Evolutionary conservation across 1,139 yeast species (phyloP), one percentile per base, ranked within the genome.

Genomic region (Saccharomyces hybrid): DNA sequence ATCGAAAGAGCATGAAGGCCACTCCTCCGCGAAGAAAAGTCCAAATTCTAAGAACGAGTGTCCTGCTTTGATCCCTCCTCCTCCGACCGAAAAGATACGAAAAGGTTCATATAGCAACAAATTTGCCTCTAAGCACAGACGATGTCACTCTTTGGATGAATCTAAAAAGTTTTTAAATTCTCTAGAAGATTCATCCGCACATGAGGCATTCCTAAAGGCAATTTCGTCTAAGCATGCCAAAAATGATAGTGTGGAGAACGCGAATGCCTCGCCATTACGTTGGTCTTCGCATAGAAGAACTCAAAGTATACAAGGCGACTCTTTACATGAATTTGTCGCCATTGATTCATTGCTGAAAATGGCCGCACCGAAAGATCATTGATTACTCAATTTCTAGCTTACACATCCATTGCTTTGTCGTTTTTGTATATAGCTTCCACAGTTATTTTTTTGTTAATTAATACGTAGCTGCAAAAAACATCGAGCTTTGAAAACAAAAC

Each of bases 1-100:
- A 46, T 78, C 76, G 55, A 66, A 71, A 48, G 76, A 75, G 1
- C 72, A 75, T 29, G 32, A 20, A 20, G 23, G 23, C 23, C 23
- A 20, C 23, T 20, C 4, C 4, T 20, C 23, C 23, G 23, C 23
- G 23, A 20, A 20, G 23, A 20, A 20, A 20, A 20, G 4, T 3
- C 4, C 23, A 20, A 20, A 20, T 20, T 20, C 23, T 20, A 20
- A 3, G 4, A 2, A 8, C n/a, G 4, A 9, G 25, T 23, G 0
- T 20, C 23, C 23, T 3, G 44, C 26, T 38, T 16, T 38, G 6
- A 38, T 38, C 11, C 44, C 44, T 16, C 44, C 44, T 16, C 25
- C 44, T 9, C 4, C 8, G 3, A 38, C 44, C 4, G 44, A 38
- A 38, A 38, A 38, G 44, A 16, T 38, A 38, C 44, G 44, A 38